Evolutionary conservation across 2,329 filamentous ascomycete genomes (phyloP).

Genomic region (Pseudogymnoascus sp.): DNA sequence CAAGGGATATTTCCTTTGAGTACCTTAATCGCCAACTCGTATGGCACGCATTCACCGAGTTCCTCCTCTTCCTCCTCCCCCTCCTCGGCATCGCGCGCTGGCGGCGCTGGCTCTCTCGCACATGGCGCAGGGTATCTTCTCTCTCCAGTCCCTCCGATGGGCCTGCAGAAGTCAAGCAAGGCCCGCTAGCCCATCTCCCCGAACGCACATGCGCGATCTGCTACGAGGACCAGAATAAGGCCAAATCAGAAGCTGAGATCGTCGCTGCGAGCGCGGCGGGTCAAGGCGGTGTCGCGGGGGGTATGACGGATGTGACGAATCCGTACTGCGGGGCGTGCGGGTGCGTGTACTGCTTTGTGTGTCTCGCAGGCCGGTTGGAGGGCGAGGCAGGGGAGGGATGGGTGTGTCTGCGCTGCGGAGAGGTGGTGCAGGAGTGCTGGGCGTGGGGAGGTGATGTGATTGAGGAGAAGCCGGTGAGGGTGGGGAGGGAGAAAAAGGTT

Average conservation of each 20-base stretch:
- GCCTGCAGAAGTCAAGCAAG: conserved; percentile 47
- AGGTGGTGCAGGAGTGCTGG: conserved; percentile 72
- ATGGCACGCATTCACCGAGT: conserved; percentile 99
- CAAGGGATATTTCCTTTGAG: conserved; percentile 90
- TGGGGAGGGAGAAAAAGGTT: conserved; percentile 43
- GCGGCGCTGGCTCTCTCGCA: conserved; percentile 78
- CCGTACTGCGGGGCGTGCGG: conserved; percentile 89
- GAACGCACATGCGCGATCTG: conserved; percentile 95
- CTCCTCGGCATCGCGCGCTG: conserved; percentile 91
- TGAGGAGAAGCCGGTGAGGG: conserved; percentile 36
- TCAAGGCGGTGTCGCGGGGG: conserved; percentile 75
- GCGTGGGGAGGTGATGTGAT: conserved; percentile 90
- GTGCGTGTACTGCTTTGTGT: conserved; percentile 94
- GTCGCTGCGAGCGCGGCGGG: conserved; percentile 57
- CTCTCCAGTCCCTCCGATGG: conserved; percentile 43
- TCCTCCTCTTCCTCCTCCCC: conserved; percentile 92
- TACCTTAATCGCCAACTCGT: conserved; percentile 96
- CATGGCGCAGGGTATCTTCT: conserved; percentile 73
- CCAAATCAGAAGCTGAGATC: conserved; percentile 65
- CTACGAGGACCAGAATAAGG: conserved; percentile 80
- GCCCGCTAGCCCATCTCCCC: conserved; percentile 77
- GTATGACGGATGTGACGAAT: conserved; percentile 90
- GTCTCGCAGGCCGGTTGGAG: conserved; percentile 81
- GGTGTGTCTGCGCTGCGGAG: conserved; percentile 82
- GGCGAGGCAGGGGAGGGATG: conserved; percentile 91